Percentiles rank a stretch among this genome's conserved stretches.
phyloP scores from a whole-genome alignment of 805 yeast species.

The Candida quercuum region DNA sequence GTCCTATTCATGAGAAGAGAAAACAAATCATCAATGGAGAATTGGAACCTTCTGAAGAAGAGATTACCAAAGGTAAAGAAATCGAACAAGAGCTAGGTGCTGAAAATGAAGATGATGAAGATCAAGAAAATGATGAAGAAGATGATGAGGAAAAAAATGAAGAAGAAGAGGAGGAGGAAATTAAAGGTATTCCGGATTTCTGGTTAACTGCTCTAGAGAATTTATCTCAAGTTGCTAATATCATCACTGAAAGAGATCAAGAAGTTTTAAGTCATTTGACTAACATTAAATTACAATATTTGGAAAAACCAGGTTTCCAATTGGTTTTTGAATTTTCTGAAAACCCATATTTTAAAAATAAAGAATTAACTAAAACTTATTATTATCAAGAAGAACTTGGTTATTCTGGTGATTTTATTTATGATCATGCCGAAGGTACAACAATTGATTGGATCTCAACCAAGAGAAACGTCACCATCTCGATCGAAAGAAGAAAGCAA shows the following conservation, averaged over 20 bases:
- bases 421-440: constrained; percentile 93
- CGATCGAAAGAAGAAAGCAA: constrained; percentile 92
- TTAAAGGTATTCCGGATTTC: constrained; percentile 84
- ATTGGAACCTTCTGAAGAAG: constrained; percentile 72
- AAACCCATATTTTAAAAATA: constrained; percentile 76
- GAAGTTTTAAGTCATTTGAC: constrained; percentile 67
- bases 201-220: constrained; percentile 96
- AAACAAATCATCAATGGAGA: constrained; percentile 66
- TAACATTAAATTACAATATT: constrained; percentile 74
- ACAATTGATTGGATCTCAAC: constrained; percentile 79
- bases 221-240: constrained; percentile 71
- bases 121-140: constrained; percentile 36
- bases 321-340: constrained; percentile 74
- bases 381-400: constrained; percentile 93
- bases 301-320: constrained; percentile 83
- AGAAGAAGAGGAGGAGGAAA: constrained; percentile 38
- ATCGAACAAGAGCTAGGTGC: constrained; percentile 53
- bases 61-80: constrained; percentile 72
- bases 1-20: constrained; percentile 73
- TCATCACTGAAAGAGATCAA: constrained; percentile 84
- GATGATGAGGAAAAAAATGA: constrained; percentile 37
- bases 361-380: constrained; percentile 74
- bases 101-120: constrained; percentile 33
- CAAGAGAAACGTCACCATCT: constrained; percentile 78
- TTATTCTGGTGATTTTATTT: constrained; percentile 91